phyloP scores from a whole-genome alignment of 2,329 filamentous ascomycete genomes.

The Nothomitra cinnamomea region DNA sequence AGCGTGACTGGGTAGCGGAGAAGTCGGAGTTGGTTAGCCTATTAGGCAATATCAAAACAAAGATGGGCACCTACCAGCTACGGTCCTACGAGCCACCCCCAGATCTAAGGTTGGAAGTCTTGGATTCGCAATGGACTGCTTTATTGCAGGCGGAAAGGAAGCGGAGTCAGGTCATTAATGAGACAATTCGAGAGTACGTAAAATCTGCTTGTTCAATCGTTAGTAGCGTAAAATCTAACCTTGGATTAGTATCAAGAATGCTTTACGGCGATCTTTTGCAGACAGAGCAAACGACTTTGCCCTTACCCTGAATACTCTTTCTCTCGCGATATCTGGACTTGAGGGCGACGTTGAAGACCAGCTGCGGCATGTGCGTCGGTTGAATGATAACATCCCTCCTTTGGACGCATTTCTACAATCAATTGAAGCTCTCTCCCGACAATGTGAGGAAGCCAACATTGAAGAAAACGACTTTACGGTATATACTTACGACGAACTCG shows the following conservation, averaged over 20 bases:
- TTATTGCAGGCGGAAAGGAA: conserved; percentile 73
- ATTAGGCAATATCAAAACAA: conserved; percentile 96
- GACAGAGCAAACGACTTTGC: conserved; percentile 99
- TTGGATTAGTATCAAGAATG: conserved; percentile 67
- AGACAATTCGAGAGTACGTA: conserved; percentile 79
- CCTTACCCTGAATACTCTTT: conserved; percentile 83
- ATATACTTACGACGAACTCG: conserved; percentile 91
- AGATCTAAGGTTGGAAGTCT: conserved; percentile 63
- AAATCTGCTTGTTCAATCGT: not conserved
- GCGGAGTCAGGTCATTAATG: conserved; percentile 87
- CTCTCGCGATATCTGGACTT: conserved; percentile 85
- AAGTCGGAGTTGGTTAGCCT: conserved; percentile 90
- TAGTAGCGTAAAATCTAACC: not conserved
- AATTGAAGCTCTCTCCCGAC: conserved; percentile 69
- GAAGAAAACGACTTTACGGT: conserved; percentile 99
- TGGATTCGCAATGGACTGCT: conserved; percentile 67
- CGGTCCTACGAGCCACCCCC: conserved; percentile 79
- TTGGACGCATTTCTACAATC: conserved; percentile 83
- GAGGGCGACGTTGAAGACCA: conserved; percentile 97
- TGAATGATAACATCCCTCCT: conserved; percentile 72
- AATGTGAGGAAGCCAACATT: conserved; percentile 92
- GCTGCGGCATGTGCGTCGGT: conserved; percentile 65
- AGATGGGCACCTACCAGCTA: conserved; percentile 84
- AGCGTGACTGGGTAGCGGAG: conserved; percentile 92
- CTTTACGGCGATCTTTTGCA: conserved; percentile 77